A percentile compares a stretch with the other conserved stretches of the same genome.
phyloP scores from a whole-genome alignment of 345 rosid genomes.

The Gossypium thurberi region DNA sequence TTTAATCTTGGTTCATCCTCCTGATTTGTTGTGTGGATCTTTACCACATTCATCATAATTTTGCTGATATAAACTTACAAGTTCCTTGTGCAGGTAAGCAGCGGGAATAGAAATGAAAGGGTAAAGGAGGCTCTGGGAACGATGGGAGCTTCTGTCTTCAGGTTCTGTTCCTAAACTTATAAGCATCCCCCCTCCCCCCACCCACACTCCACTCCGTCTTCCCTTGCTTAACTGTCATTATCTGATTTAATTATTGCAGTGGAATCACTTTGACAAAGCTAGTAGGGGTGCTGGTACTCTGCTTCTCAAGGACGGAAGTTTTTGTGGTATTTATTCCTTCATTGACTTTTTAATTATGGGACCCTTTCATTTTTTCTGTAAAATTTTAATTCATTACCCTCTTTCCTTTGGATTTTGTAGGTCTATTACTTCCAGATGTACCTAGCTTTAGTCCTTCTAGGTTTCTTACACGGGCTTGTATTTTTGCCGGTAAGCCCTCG shows the following conservation, averaged over 20 bases:
- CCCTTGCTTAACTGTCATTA: neutral
- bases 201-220: neutral
- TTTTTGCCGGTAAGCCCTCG: conserved; percentile 77
- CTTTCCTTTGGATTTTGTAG: conserved; percentile 27
- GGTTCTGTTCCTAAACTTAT: conserved; percentile 33
- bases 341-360: neutral
- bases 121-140: conserved; percentile 76
- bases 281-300: conserved; percentile 89
- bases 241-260: conserved; percentile 30
- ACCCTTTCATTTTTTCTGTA: neutral
- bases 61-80: conserved; percentile 6
- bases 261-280: conserved; percentile 94
- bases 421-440: conserved; percentile 98
- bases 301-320: conserved; percentile 91
- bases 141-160: conserved; percentile 99
- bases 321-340: conserved; percentile 60
- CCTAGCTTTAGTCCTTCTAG: conserved; percentile 85
- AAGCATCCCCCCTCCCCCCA: neutral
- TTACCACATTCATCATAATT: neutral
- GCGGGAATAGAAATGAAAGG: conserved; percentile 69
- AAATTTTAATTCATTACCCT: neutral
- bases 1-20: neutral
- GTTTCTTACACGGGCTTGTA: conserved; percentile 89
- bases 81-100: conserved; percentile 47
- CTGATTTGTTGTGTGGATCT: neutral